Base-by-base conservation (phyloP, 441 rosid species). In the Omphalea diandra region DNA sequence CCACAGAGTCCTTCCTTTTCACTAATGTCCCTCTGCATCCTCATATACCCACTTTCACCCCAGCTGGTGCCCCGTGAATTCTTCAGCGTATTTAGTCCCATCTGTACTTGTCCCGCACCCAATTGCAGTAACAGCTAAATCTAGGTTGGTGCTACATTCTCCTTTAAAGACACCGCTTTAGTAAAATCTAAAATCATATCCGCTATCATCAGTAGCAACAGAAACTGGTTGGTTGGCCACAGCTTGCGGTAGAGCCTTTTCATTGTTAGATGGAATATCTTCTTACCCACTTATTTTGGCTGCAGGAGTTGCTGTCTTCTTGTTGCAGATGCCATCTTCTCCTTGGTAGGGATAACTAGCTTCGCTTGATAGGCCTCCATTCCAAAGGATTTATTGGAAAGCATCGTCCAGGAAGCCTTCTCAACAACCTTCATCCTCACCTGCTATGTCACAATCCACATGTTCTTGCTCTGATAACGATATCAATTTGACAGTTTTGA, bases 401-500 rank as follows among this genome's bases (percentile, higher is more conserved):
- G 97, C 95, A 44, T 52, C 46, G 24, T 89, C 97, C 97, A 89
- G 84, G 6, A 87, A 73, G 50, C 97, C 97, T 27, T 95, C 95
- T 17, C 73, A 73, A 63, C 97, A 91, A 11, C 95, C 97, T 36
- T 85, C 76, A 65, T 91, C 83, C 65, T 79, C 75, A 32, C 72
- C 72, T 44, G 68, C 85, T 5, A 32, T 59, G 80, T 91, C 93
- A 69, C 97, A 91, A 58, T 91, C 93, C 18, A 90, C 77, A 24
- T 88, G 76, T 67, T 86, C 85, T 79, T 90, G 97, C 72, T 90
- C 94, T 0, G 94, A 90, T 15, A 90, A 65, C 2, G 93, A 78
- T 2, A 80, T 58, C 22, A 90, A 79, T 60, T 83, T 77, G 33
- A 81, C 81, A 22, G 90, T 86, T 74, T 67, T 89, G 31, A 91